These are phyloP conservation scores for Beta corolliflora DNA, from an alignment of 179 eudicot genomes.

Conservation along the genomic window DNA sequence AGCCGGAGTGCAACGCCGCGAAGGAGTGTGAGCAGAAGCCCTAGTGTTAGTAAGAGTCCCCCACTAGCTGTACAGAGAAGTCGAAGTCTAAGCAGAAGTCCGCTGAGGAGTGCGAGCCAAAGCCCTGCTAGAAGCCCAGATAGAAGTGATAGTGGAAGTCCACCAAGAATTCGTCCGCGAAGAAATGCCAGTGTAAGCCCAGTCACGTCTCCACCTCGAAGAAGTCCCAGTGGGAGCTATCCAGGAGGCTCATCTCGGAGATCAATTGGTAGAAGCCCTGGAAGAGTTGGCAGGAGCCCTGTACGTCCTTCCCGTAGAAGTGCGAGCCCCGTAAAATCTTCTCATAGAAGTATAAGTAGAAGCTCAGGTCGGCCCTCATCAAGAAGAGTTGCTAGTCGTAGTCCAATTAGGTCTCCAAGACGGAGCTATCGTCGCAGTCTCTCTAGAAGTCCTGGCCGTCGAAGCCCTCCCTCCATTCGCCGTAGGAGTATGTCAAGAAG, in stretches of 20 bases:
- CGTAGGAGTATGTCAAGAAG: constrained; percentile 86
- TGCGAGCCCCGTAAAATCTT: constrained; percentile 40
- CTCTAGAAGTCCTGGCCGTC: constrained; percentile 70
- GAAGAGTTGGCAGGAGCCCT: constrained; percentile 31
- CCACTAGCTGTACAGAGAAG: constrained; percentile 20
- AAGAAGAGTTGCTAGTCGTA: constrained; percentile 59
- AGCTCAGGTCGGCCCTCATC: constrained; percentile 55
- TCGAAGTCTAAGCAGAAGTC: constrained; percentile 36
- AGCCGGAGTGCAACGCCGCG: constrained; percentile 52
- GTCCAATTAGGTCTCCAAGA: constrained; percentile 68
- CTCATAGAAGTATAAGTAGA: constrained; percentile 54
- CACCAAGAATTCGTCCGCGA: constrained; percentile 28
- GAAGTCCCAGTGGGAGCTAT: constrained; percentile 41
- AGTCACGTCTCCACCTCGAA: constrained; percentile 34
- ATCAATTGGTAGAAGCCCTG: constrained; percentile 43
- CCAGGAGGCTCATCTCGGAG: constrained; percentile 36
- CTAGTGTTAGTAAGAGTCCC: constrained; percentile 40
- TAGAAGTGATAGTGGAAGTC: constrained; percentile 39
- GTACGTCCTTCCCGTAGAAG: constrained; percentile 40
- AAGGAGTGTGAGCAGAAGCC: constrained; percentile 53
- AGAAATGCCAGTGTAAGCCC: constrained; percentile 37
- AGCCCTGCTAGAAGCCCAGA: constrained; percentile 46
- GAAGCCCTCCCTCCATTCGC: constrained; percentile 63
- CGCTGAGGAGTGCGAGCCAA: constrained; percentile 31
- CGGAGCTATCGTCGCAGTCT: constrained; percentile 66